phyloP scores from a whole-genome alignment of 2,329 filamentous ascomycete species.

The Verticillium nubilum region DNA sequence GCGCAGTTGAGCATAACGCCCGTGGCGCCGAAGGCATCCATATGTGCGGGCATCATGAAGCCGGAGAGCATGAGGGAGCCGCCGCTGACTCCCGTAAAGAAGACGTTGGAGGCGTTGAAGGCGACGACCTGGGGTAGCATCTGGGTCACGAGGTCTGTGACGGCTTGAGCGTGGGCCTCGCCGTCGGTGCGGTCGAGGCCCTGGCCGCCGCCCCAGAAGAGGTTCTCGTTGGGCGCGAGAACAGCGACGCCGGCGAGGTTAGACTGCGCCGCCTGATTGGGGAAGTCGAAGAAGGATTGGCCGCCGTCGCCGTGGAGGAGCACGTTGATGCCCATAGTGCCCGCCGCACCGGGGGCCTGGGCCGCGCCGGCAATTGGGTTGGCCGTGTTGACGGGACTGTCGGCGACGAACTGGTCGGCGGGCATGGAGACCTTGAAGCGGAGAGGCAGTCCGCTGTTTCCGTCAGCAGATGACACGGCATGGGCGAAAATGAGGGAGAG shows the following conservation, averaged over 20 bases:
- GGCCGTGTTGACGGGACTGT: slow-evolving; percentile 42
- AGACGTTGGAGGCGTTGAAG: slow-evolving; percentile 45
- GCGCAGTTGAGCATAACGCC: slow-evolving; percentile 54
- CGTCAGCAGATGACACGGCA: neutral
- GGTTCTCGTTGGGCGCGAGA: slow-evolving; percentile 46
- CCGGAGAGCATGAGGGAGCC: slow-evolving; percentile 48
- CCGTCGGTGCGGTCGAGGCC: slow-evolving; percentile 50
- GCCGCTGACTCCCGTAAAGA: slow-evolving; percentile 53
- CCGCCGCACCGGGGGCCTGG: slow-evolving; percentile 15
- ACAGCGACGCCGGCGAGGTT: slow-evolving; percentile 45
- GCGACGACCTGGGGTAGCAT: slow-evolving; percentile 47
- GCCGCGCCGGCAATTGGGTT: slow-evolving; percentile 20
- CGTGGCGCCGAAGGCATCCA: slow-evolving; percentile 39
- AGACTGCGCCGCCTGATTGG: slow-evolving; percentile 38
- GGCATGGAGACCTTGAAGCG: slow-evolving; percentile 52
- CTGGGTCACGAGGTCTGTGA: slow-evolving; percentile 43
- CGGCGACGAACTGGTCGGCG: slow-evolving; percentile 44
- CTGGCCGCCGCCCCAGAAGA: slow-evolving; percentile 52
- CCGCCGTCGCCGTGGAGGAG: slow-evolving; percentile 56
- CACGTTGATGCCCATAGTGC: slow-evolving; percentile 46
- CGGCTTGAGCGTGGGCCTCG: slow-evolving; percentile 48
- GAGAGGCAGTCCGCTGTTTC: slow-evolving; percentile 45
- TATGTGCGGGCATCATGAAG: slow-evolving; percentile 53
- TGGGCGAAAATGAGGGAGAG: neutral
- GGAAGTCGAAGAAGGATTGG: slow-evolving; percentile 53